Evolutionary conservation across 345 rosid genomes (phyloP).

Genomic region (Corchorus olitorius): DNA sequence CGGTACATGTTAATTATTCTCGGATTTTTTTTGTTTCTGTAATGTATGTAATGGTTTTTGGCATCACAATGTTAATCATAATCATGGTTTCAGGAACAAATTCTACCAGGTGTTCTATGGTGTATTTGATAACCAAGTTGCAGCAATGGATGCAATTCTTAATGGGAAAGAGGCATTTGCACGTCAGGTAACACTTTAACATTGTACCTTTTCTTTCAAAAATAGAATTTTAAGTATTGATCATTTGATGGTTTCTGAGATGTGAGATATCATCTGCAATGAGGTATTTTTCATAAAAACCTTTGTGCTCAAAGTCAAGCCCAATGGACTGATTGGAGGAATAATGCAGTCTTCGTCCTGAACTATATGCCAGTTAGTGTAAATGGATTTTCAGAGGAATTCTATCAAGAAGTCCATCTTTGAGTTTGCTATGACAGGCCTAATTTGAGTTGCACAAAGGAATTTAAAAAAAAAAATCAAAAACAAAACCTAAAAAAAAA

Average conservation of each 20-base stretch:
- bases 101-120: constrained; percentile 75
- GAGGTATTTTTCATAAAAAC: neutral
- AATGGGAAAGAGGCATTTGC: constrained; percentile 78
- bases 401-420: neutral
- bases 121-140: constrained; percentile 80
- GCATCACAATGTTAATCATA: constrained; percentile 15
- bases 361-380: constrained; percentile 1
- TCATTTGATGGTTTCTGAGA: constrained; percentile 7
- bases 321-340: constrained; percentile 5
- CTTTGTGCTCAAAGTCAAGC: constrained; percentile 4
- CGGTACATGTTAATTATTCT: constrained; percentile 39
- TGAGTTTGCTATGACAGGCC: constrained; percentile 1
- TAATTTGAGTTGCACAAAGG: neutral
- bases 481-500: too few species aligned
- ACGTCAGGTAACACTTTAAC: constrained; percentile 50
- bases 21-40: constrained; percentile 14
- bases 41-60: constrained; percentile 16
- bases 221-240: neutral
- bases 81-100: constrained; percentile 56
- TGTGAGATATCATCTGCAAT: neutral
- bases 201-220: constrained; percentile 11
- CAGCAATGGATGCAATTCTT: constrained; percentile 85
- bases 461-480: neutral
- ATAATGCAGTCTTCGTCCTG: constrained; percentile 1
- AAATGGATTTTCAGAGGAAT: neutral